Evolutionary conservation across 331 rosid species (phyloP).

Genomic region (Quercus tomentella): DNA sequence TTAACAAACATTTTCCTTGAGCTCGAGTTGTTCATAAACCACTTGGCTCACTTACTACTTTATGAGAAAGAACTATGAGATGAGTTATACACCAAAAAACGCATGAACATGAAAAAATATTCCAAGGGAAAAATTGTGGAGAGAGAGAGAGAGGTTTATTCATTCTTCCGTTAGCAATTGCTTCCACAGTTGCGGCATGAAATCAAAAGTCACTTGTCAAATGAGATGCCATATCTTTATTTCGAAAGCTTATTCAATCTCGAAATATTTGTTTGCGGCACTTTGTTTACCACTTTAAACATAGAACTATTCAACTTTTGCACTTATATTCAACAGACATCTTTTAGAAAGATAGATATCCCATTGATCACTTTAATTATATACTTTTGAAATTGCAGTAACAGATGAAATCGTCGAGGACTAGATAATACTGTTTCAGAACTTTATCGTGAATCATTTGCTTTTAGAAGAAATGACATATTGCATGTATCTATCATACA

Average conservation of each 20-base stretch:
- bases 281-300: constrained; percentile 24
- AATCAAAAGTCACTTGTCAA: constrained; percentile 9
- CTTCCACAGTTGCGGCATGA: constrained; percentile 27
- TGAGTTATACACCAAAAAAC: no score
- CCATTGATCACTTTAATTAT: constrained; percentile 27
- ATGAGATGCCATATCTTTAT: constrained; percentile 7
- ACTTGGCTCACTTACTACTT: no score
- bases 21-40: no score
- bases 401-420: constrained; percentile 26
- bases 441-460: constrained; percentile 20
- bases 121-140: neutral
- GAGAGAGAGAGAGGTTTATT: neutral
- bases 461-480: constrained; percentile 27
- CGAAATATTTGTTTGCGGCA: constrained; percentile 7
- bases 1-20: no score
- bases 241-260: constrained; percentile 23
- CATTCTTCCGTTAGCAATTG: constrained; percentile 11
- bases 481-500: neutral
- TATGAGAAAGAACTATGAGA: no score
- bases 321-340: constrained; percentile 39
- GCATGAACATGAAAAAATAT: neutral
- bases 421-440: constrained; percentile 28
- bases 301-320: constrained; percentile 22
- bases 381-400: constrained; percentile 44
- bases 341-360: constrained; percentile 18